Evolutionary conservation across 1,139 yeast genomes (phyloP), one percentile per base, ranked within the genome.

Genomic region (Kluyveromyces marxianus): DNA sequence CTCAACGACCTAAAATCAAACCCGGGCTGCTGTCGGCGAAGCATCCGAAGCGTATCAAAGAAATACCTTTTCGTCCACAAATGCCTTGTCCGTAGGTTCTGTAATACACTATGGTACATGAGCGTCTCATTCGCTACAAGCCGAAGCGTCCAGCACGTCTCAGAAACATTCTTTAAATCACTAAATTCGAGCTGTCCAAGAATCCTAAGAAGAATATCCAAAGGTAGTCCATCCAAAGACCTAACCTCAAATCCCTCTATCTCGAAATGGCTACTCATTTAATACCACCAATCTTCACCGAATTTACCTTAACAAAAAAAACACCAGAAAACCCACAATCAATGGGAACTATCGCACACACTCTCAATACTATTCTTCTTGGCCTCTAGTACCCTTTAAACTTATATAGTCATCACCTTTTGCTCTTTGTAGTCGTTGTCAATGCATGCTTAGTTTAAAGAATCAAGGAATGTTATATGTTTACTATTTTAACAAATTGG

Each of bases 101-200:
- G 45, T n/a, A 50, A 32, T 25, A 42, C 42, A 34, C 53, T 52
- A 6, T 53, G 50, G 32, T 52, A 50, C 25, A 56, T 50, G 27
- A 55, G 34, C 28, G 48, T 54, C 39, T 58, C 59, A 42, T 57
- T 58, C 7, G 59, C 52, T 38, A 60, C 39, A 30, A 51, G 47
- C 37, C 59, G 54, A 42, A 60, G 44, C 38, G 58, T 39, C 38
- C 46, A 48, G 41, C 62, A 58, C 7, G 62, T 56, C 28, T 47
- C 48, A 7, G 58, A 51, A 5, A 59, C 48, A 43, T 51, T 54
- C 35, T 48, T 49, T 33, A 60, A 46, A 43, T 59, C 63, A 32
- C 51, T 48, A 36, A 54, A 44, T 7, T 52, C 53, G 37, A 60
- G 47, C 36, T 48, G 46, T n/a, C 59, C 51, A 21, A 60, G 44